phyloP scores from a whole-genome alignment of 1,284 basidiomycete genomes.

The Coniophora puteana region DNA sequence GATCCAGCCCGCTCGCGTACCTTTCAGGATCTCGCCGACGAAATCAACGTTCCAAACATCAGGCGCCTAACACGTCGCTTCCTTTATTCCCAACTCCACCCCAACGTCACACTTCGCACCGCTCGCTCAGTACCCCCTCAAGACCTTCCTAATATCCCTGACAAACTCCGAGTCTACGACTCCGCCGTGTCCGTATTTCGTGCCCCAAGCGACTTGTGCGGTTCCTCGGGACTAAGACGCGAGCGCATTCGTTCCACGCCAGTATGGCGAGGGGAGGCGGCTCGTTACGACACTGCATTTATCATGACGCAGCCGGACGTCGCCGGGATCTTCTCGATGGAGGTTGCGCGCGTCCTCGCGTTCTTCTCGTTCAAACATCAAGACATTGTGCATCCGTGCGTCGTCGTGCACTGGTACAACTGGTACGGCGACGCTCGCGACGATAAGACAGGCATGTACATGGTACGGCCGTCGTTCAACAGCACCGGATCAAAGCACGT shows the following conservation, averaged over 20 bases:
- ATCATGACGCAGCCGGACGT: no score
- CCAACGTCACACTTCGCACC: neutral
- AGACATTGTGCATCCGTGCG: slow-evolving; percentile 9
- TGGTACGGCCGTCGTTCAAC: slow-evolving; percentile 6
- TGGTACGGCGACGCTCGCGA: slow-evolving; percentile 3
- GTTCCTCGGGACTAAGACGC: slow-evolving; percentile 23
- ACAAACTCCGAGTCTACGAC: slow-evolving; percentile 18
- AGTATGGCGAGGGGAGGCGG: slow-evolving; percentile 15
- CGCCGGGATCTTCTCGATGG: slow-evolving; percentile 8
- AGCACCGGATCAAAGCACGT: neutral
- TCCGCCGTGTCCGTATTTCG: slow-evolving; percentile 25
- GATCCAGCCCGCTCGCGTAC: neutral
- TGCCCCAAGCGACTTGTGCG: slow-evolving; percentile 27
- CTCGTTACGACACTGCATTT: slow-evolving; percentile 22
- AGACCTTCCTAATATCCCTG: slow-evolving; percentile 6
- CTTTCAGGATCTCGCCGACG: neutral
- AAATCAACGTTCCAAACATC: neutral
- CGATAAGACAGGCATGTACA: slow-evolving; percentile 14
- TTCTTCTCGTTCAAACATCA: slow-evolving; percentile 13
- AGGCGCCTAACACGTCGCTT: neutral
- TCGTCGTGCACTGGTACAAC: slow-evolving; percentile 16
- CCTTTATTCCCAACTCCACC: neutral
- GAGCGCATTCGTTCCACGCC: slow-evolving; percentile 24
- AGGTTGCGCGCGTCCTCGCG: slow-evolving; percentile 7
- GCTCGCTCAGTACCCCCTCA: neutral